Percentiles rank a stretch among this genome's conserved stretches.
Evolutionary conservation across 768 basidiomycete genomes (phyloP).

Genomic region (Tricholoma saponaceum): DNA sequence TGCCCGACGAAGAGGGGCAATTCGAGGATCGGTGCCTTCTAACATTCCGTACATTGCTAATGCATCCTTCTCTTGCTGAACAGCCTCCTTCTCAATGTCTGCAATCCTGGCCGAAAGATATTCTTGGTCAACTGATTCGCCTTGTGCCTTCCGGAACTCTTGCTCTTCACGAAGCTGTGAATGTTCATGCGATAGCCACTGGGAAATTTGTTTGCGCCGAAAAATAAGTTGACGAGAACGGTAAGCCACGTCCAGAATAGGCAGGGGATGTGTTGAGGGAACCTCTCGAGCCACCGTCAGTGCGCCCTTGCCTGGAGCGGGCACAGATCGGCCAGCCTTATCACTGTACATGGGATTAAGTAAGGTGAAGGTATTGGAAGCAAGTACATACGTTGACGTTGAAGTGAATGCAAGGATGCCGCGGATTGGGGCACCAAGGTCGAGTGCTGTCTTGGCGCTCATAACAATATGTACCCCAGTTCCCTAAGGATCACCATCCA

Average conservation of each 20-base stretch:
- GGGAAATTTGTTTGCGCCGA: conserved; percentile 91
- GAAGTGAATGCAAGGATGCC: conserved; percentile 94
- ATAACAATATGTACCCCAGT: conserved; percentile 97
- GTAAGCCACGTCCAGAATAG: conserved; percentile 81
- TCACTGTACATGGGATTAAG: conserved; percentile 49
- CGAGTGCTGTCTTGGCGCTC: conserved; percentile 93
- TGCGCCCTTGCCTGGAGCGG: conserved; percentile 93
- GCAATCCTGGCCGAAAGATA: conserved; percentile 76
- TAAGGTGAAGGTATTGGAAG: not conserved
- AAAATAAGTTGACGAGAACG: conserved; percentile 92
- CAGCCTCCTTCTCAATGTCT: conserved; percentile 87
- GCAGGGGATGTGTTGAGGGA: conserved; percentile 70
- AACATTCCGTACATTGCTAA: conserved; percentile 96
- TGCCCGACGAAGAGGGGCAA: conserved; percentile 91
- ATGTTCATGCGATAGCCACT: conserved; percentile 92
- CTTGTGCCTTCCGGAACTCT: conserved; percentile 51
- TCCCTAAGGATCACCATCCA: conserved; percentile 34
- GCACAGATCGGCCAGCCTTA: conserved; percentile 97
- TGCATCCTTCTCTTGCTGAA: conserved; percentile 88
- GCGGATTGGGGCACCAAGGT: conserved; percentile 90
- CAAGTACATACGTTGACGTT: conserved; percentile 76
- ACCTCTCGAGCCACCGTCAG: conserved; percentile 86
- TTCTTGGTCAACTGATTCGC: conserved; percentile 51
- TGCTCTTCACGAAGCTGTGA: conserved; percentile 79
- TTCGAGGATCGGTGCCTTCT: conserved; percentile 76